These are phyloP conservation scores for Rhodamnia rubescens DNA, from an alignment of 345 rosid species.

Conservation along the genomic window DNA sequence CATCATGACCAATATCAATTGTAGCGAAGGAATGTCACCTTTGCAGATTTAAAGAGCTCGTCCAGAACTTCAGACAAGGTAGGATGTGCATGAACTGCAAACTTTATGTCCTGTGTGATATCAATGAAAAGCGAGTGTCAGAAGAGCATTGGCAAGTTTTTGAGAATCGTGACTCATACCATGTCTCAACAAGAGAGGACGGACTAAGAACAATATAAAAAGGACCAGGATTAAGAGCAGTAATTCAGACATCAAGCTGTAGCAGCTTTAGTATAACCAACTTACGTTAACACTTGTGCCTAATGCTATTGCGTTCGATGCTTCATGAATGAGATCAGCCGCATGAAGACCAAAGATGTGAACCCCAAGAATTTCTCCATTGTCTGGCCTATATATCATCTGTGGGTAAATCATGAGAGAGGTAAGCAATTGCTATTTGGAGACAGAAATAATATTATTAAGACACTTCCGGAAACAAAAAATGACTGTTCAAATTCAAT, in stretches of 20 bases:
- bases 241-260: neutral
- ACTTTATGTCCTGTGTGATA: constrained; percentile 64
- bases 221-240: neutral
- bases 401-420: constrained; percentile 14
- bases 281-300: constrained; percentile 79
- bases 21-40: constrained; percentile 35
- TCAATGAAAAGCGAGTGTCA: neutral
- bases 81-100: constrained; percentile 98
- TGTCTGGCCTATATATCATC: constrained; percentile 97
- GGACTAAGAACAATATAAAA: neutral
- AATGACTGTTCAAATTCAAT: neutral
- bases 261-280: neutral
- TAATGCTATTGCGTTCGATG: constrained; percentile 91
- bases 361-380: constrained; percentile 94
- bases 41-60: constrained; percentile 92
- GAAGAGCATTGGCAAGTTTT: neutral
- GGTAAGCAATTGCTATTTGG: neutral
- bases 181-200: neutral
- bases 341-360: constrained; percentile 97
- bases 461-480: neutral
- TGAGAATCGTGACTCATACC: neutral
- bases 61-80: constrained; percentile 95
- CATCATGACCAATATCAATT: neutral
- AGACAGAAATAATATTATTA: neutral
- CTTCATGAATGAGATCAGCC: constrained; percentile 99